Base-by-base conservation (phyloP, 352 stramenopile species). In the Globisporangium irregulare region DNA sequence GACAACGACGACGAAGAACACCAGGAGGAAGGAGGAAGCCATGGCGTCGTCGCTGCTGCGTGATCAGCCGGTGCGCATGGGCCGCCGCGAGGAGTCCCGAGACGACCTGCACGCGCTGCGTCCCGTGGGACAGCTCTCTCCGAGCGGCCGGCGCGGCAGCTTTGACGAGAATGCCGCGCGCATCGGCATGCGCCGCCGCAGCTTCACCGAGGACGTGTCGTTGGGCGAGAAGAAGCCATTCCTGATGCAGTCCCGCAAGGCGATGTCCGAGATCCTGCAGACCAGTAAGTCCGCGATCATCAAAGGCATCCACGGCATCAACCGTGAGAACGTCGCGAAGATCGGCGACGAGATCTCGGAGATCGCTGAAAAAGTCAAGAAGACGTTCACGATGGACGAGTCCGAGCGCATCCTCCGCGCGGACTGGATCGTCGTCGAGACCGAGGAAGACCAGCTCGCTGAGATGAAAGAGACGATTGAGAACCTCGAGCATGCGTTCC, bases 401-500 rank as follows among this genome's bases (percentile, higher is more conserved):
- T 90, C 82, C 58, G 85, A 91, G 74, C 86, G 84, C 12, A 77
- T 90, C 9, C 63, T 94, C 51, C 69, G 81, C 25, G 69, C 79
- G 29, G 84, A 94, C 66, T 96, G 86, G 86, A 77, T 91, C 56
- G 58, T 96, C 20, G 75, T 96, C 8, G 85, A 94, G 73, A 91
- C 80, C 34, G 88, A 96, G 67, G 86, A 93, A 32, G 64, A 90
- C 61, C 77, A 93, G 68, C 75, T 96, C 12, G 63, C 72, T 18
- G 74, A 80, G 50, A 75, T 96, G 3, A 83, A 90, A 55, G 67
- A 82, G 3, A 77, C 84, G 25, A 76, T 96, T 43, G 74, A 80
- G 32, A 80, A 84, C 29, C 75, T 96, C 0, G 78, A 92, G 51
- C 83, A 90, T 53, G 88, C 86, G n/a, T 92, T 96, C 69, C 81